Evolutionary conservation across 768 basidiomycete genomes (phyloP).

Genomic region (Mycena indigotica): DNA sequence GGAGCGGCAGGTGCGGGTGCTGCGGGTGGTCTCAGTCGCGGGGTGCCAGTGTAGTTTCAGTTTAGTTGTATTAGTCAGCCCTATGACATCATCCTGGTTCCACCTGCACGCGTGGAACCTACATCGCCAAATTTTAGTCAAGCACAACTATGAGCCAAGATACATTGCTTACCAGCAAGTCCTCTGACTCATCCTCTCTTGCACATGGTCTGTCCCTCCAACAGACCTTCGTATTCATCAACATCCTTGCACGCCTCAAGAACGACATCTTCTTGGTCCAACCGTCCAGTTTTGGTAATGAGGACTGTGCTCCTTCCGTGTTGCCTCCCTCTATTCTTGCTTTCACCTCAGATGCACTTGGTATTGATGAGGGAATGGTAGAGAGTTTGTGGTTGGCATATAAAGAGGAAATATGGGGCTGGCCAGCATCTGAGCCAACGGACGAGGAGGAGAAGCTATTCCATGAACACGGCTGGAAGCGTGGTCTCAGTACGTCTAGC

Average conservation of each 20-base stretch:
- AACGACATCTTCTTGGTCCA: conserved; percentile 3
- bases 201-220: not conserved
- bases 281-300: not conserved
- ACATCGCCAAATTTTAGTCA: too few species aligned
- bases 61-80: too few species aligned
- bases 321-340: not conserved
- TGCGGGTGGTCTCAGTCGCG: too few species aligned
- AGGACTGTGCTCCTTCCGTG: not conserved
- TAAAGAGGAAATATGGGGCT: conserved; percentile 5
- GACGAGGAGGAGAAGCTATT: conserved; percentile 7
- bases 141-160: too few species aligned
- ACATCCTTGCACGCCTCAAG: not conserved
- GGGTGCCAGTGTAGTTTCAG: too few species aligned
- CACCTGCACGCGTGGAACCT: too few species aligned
- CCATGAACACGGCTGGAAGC: conserved; percentile 6
- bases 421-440: not conserved
- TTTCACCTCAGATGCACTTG: not conserved
- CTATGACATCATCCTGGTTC: too few species aligned
- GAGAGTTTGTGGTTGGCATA: not conserved
- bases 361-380: not conserved
- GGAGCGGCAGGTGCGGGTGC: too few species aligned
- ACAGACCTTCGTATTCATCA: not conserved
- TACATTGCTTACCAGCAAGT: too few species aligned
- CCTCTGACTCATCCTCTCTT: too few species aligned
- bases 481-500: conserved; percentile 3